Evolutionary conservation across 129 eudicot species (phyloP).

Genomic region (Ambrosia trifida): DNA sequence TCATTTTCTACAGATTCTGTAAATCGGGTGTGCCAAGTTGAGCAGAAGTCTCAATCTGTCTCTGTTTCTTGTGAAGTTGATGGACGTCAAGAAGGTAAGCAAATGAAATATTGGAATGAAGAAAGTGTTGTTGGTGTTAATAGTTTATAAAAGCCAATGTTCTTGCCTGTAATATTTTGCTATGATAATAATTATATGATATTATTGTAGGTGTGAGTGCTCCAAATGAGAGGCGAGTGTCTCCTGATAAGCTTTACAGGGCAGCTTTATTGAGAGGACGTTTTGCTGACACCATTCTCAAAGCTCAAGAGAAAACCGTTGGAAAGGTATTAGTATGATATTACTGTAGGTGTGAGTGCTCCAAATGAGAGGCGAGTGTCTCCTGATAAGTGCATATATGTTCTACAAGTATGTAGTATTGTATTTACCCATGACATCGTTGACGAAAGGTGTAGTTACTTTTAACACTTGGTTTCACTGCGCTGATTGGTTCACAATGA

Average conservation of each 20-base stretch:
- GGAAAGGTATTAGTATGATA: too few relatives aligned
- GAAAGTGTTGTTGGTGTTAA: slow-evolving; percentile 46
- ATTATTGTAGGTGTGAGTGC: slow-evolving; percentile 42
- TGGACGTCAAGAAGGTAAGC: slow-evolving; percentile 76
- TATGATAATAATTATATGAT: neutral
- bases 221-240: slow-evolving; percentile 75
- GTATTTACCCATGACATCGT: too few relatives aligned
- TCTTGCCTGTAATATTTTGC: neutral
- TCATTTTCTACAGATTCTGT: slow-evolving; percentile 39
- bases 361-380: slow-evolving; percentile 82
- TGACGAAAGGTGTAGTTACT: too few relatives aligned
- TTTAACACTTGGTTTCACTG: too few relatives aligned
- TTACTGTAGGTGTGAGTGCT: slow-evolving; percentile 39
- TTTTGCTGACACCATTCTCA: slow-evolving; percentile 90
- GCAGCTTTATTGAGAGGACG: slow-evolving; percentile 87
- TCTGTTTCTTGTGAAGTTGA: slow-evolving; percentile 40
- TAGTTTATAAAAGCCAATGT: slow-evolving; percentile 34
- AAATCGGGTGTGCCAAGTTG: slow-evolving; percentile 44
- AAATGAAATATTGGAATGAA: slow-evolving; percentile 45
- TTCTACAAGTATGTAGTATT: too few relatives aligned
- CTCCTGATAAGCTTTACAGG: slow-evolving; percentile 89
- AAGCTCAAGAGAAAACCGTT: slow-evolving; percentile 99
- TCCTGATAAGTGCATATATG: slow-evolving; percentile 45
- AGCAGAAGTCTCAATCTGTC: slow-evolving; percentile 38
- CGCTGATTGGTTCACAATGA: too few relatives aligned